Evolutionary conservation across 257 asterid genomes (phyloP).

Genomic region (Cinchona pubescens): DNA sequence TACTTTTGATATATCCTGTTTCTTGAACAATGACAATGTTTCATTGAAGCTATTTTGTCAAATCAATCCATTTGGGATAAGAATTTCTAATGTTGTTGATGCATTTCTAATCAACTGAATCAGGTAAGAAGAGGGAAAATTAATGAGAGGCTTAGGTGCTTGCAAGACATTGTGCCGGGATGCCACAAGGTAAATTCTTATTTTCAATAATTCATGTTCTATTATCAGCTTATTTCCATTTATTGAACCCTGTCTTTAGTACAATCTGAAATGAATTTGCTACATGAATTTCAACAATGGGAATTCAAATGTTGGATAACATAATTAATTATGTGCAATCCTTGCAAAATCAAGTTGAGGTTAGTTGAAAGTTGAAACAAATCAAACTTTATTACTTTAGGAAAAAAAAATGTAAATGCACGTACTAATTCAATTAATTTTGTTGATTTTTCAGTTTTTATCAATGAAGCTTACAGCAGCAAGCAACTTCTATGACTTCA

Average conservation of each 20-base stretch:
- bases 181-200: conserved; percentile 62
- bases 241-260: not conserved
- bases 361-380: conserved; percentile 21
- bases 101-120: not conserved
- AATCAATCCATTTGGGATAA: not conserved
- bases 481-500: conserved; percentile 59
- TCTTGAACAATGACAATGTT: not conserved
- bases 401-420: not conserved
- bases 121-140: conserved; percentile 92
- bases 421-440: conserved; percentile 2
- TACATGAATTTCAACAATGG: conserved; percentile 62
- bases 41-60: not conserved
- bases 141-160: conserved; percentile 70
- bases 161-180: conserved; percentile 93
- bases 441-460: conserved; percentile 54
- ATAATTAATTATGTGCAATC: conserved; percentile 84
- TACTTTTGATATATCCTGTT: too few species aligned
- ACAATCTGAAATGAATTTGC: not conserved
- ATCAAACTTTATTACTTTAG: not conserved
- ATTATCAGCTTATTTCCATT: not conserved
- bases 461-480: conserved; percentile 90
- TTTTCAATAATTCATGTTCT: not conserved
- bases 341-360: conserved; percentile 93
- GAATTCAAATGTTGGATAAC: conserved; percentile 96
- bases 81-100: not conserved